A percentile compares a stretch with the other conserved stretches of the same genome.
phyloP scores from a whole-genome alignment of 2,329 filamentous ascomycete genomes.

The Colletotrichum aenigma region DNA sequence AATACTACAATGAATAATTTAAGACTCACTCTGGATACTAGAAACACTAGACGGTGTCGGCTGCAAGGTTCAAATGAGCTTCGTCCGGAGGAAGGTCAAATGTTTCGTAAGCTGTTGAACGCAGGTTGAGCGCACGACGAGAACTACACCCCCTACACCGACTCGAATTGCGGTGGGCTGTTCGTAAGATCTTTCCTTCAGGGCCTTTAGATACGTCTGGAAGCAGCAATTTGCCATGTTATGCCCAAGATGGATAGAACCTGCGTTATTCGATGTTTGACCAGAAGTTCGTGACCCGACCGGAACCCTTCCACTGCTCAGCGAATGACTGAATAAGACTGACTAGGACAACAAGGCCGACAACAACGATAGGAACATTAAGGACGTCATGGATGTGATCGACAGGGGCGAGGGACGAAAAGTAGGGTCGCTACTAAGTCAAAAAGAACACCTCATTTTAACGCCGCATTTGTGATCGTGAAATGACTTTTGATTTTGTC shows the following conservation, averaged over 20 bases:
- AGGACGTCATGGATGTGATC: not conserved
- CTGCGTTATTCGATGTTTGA: not conserved
- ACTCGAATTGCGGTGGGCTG: not conserved
- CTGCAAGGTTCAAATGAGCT: not conserved
- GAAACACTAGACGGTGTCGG: not conserved
- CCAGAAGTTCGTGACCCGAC: not conserved
- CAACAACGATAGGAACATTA: not conserved
- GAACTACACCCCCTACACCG: not conserved
- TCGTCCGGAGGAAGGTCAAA: not conserved
- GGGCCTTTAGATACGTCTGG: not conserved
- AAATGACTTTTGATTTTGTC: not conserved
- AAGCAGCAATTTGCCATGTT: not conserved
- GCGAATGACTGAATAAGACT: not conserved
- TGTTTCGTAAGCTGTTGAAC: not conserved
- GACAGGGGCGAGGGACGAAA: not conserved
- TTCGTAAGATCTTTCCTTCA: not conserved
- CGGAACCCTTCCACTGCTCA: not conserved
- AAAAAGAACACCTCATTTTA: rapidly evolving
- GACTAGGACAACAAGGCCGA: not conserved
- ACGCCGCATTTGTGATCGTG: not conserved
- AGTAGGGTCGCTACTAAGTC: not conserved
- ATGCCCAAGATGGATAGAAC: not conserved
- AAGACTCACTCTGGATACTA: not conserved
- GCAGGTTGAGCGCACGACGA: not conserved
- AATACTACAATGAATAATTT: not conserved